Evolutionary conservation across 768 basidiomycete genomes (phyloP), one percentile per base, ranked within the genome.

Genomic region (Rhodotorula toruloides): DNA sequence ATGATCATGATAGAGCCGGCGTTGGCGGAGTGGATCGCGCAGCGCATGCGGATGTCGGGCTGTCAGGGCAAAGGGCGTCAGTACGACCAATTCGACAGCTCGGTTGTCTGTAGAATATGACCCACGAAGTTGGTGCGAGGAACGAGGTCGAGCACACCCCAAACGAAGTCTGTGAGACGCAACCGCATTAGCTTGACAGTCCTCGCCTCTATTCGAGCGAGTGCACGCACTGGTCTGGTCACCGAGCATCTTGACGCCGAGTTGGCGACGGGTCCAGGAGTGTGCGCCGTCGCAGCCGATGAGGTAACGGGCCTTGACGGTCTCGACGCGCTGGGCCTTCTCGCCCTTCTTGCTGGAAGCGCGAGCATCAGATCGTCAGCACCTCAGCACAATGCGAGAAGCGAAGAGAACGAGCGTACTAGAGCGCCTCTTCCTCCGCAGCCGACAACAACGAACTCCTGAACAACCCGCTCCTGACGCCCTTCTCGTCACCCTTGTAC

Each of bases 121-220:
- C 54, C 36, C 25, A 63, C 61, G 65, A 89, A 88, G 73, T 89
- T 79, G 3, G 87, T 88, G n/a, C 85, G 81, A 0, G 86, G 86
- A 32, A 83, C 72, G 55, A 84, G 79, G 76, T 90, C 90, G 27
- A 90, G 77, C 7, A 91, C 89, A 5, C 90, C 90, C 90, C 90
- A 91, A 27, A 90, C 81, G 63, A 83, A 86, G 59, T 90, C 85
- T 78, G 40, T 19, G 19, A 11, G 32, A 29, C 9, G 44, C 13
- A 39, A 31, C 27, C 12, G 40, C n/a, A n/a, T 40, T 19, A 40
- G 19, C 19, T 40, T 19, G 12, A 40, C 12, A 19, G 19, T 40
- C 40, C 10, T 40, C 19, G 12, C 19, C 12, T 40, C 10, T 10
- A 40, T 19, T 40, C 19, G 12, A 40, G 19, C 40, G 40, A 11